Base-by-base conservation (phyloP, 805 yeast genomes). In the Hanseniaspora nectarophila region DNA sequence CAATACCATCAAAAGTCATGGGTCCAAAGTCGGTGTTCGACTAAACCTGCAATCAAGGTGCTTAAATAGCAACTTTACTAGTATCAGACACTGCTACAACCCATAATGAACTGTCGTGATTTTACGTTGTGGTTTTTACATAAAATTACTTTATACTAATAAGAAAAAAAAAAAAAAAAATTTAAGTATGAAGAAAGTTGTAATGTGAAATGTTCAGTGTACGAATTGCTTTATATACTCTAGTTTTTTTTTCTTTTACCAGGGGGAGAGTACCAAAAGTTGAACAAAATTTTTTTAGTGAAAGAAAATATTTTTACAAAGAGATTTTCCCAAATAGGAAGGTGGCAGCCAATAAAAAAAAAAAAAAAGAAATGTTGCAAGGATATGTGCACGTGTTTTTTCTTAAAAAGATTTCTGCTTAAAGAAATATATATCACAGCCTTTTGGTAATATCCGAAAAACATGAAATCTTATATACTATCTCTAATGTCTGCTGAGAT, bases 61-160 rank as follows among this genome's bases (percentile, higher is more conserved):
- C 83, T 71, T 73, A 75, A 26, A 28, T n/a, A 29, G 31, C 24
- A 29, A 42, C 16, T 20, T 28, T 12, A 12, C 24, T 16, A 42
- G 45, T 21, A 26, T 42, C 29, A 60, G 60, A 70, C 61, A 77
- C 69, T 34, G 33, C 53, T 33, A 34, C 43, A 42, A 29, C 18
- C 44, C 21, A 37, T 31, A 71, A 77, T 71, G 73, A 71, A 68
- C 70, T 81, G 73, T 82, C 74, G 85, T 79, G 77, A 70, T 61
- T 63, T 75, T 77, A 82, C 82, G 82, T 53, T 53, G 78, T 75
- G 67, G 61, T 55, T 59, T 60, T 81, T 35, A 38, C 16, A 6
- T 4, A 4, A 12, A 76, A 73, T 66, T n/a, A n/a, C n/a, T n/a
- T n/a, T n/a, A n/a, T n/a, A n/a, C n/a, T n/a, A n/a, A n/a, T n/a